Evolutionary conservation across 768 basidiomycete genomes (phyloP), one percentile per base, ranked within the genome.

Genomic region (Psilocybe cubensis): DNA sequence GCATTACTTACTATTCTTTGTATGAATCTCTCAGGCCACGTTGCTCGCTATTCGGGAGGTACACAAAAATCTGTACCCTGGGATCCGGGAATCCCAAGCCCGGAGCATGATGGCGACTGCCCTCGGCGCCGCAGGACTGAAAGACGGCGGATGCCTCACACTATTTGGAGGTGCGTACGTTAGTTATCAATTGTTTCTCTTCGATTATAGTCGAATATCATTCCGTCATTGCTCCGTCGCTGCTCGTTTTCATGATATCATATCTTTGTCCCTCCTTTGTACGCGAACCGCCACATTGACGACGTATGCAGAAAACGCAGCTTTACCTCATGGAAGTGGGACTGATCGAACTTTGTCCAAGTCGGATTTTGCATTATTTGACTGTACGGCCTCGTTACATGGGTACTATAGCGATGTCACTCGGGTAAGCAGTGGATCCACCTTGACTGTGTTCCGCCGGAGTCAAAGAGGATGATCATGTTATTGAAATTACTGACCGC

Each of bases 371-470:
- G 80, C 87, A 10, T 76, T 95, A 12, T 87, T 94, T 57, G 93
- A 95, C 67, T 82, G 84, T 50, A 88, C 84, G 8, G 91, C 85
- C 1, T 76, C 77, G 14, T 77, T 94, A 41, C 83, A 89, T 63
- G 91, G 88, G 1, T 94, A 96, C 66, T 68, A 80, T 44, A 87
- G 88, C 63, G 92, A 94, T 67, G 83, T 94, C 35, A 93, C 90
- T 0, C 76, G 92, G 65, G 91, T 93, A 63, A 72, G 79, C 68
- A 23, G 33, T 27, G 21, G 24, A 21, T 49, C 23, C 21, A 25
- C 40, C 20, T 18, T 23, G 40, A 31, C 24, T 49, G 21, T 48
- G 29, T 28, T 46, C 49, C 38, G 33, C 17, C 23, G 33, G 49
- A 38, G 49, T 24, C n/a, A 48, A 18, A 7, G 14, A 28, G 28